Conservation (phyloP, 352 stramenopile species). For the Globisporangium sylvaticum region DNA sequence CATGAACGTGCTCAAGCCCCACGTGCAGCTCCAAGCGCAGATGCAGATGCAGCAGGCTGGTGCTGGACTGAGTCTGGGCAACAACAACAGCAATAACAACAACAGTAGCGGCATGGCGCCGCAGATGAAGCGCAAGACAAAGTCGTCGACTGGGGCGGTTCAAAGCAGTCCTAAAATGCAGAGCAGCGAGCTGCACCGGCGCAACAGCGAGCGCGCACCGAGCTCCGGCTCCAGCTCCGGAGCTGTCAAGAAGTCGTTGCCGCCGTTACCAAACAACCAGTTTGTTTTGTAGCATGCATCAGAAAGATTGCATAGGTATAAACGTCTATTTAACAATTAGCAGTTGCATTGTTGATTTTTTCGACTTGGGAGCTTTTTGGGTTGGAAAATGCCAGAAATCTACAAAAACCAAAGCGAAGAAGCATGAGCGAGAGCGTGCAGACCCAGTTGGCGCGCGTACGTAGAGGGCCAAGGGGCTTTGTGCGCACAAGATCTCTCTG, state of each 20-base stretch:
- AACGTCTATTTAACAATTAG: background rate
- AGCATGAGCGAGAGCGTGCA: conserved; percentile 29
- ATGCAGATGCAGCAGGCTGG: conserved; percentile 18
- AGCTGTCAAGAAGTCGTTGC: conserved; percentile 38
- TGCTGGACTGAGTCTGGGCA: conserved; percentile 14
- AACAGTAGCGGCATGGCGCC: conserved; percentile 19
- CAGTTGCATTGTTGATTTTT: background rate
- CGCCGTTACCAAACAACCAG: conserved; percentile 56
- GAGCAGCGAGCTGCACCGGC: conserved; percentile 32
- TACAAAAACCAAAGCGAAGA: conserved; percentile 13
- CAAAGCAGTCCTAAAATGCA: conserved; percentile 7
- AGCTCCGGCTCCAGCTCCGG: conserved; percentile 13
- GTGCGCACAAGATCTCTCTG: too few species aligned
- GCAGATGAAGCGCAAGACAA: conserved; percentile 35
- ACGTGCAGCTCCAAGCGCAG: conserved; percentile 52
- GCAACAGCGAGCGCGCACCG: conserved; percentile 37
- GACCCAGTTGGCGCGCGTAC: conserved; percentile 43
- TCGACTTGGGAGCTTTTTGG: conserved; percentile 1
- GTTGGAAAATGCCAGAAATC: conserved; percentile 8
- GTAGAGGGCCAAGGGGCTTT: conserved; percentile 11
- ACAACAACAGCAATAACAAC: conserved; percentile 7
- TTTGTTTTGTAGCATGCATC: conserved; percentile 12
- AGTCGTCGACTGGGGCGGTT: conserved; percentile 15
- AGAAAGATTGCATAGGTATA: background rate
- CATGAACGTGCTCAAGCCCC: conserved; percentile 83